Conservation (phyloP, 2,329 filamentous ascomycete species). For the Hypoxylon sp. region DNA sequence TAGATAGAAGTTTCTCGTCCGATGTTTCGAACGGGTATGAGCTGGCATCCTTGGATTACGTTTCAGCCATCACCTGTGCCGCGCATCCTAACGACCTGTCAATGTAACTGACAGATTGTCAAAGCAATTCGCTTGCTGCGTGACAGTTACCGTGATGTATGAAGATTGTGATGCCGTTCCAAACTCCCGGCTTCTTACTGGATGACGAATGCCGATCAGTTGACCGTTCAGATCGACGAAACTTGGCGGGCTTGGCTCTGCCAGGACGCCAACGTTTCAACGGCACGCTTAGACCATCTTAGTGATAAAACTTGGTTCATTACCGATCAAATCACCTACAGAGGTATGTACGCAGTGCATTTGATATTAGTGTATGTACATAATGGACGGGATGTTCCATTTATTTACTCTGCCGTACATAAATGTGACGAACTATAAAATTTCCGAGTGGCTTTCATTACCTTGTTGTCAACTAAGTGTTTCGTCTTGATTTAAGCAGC, state of each 20-base stretch:
- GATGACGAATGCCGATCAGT: slow-evolving; percentile 26
- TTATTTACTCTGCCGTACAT: slow-evolving; percentile 1
- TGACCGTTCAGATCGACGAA: slow-evolving; percentile 32
- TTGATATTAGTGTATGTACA: slow-evolving; percentile 11
- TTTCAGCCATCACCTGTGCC: slow-evolving; percentile 15
- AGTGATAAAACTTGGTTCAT: slow-evolving; percentile 6
- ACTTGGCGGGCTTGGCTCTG: slow-evolving; percentile 26
- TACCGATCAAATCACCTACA: slow-evolving; percentile 4
- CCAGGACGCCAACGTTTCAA: slow-evolving; percentile 41
- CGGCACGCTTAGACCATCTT: slow-evolving; percentile 29
- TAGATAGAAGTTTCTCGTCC: neutral
- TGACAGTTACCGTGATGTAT: slow-evolving; percentile 18
- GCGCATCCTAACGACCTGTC: slow-evolving; percentile 13
- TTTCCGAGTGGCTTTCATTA: slow-evolving; percentile 16
- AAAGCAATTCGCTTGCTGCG: slow-evolving; percentile 25
- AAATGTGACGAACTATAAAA: slow-evolving; percentile 16
- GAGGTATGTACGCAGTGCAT: neutral
- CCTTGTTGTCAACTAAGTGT: neutral
- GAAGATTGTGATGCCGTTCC: slow-evolving; percentile 21
- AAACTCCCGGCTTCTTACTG: slow-evolving; percentile 27
- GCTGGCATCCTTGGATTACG: slow-evolving; percentile 1
- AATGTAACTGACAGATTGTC: slow-evolving; percentile 24
- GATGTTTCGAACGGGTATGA: neutral
- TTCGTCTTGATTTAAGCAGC: neutral
- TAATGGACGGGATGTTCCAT: slow-evolving; percentile 21